Percentiles rank a stretch among this genome's conserved stretches.
phyloP scores from a whole-genome alignment of 371 early-diverging fungal species.

The Mucor plumbeus region DNA sequence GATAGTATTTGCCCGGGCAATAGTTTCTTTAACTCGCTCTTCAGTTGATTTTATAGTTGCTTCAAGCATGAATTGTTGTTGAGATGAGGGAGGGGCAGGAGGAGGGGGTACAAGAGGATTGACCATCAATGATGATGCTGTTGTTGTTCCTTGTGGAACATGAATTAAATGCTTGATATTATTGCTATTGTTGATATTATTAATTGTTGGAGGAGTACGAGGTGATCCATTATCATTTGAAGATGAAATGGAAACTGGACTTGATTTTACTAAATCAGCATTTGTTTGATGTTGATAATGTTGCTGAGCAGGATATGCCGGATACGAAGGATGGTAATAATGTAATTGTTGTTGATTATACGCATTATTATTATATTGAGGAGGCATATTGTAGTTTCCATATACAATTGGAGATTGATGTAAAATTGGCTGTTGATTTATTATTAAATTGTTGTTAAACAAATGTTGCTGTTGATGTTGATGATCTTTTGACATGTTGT shows the following conservation, averaged over 20 bases:
- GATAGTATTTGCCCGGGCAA: slow-evolving; percentile 46
- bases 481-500: not conserved
- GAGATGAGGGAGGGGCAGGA: not conserved
- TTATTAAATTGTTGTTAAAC: not conserved
- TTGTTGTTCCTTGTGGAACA: not conserved
- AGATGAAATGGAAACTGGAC: slow-evolving; percentile 3
- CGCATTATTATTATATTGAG: not conserved
- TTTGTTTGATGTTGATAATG: not conserved
- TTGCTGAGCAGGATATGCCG: not conserved
- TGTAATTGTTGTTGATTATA: not conserved
- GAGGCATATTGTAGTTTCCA: slow-evolving; percentile 5
- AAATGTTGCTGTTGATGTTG: not conserved
- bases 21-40: slow-evolving; percentile 37
- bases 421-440: not conserved
- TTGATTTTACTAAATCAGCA: not conserved
- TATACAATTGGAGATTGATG: slow-evolving; percentile 11
- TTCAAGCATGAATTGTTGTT: not conserved
- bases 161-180: not conserved
- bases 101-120: slow-evolving; percentile 22
- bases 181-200: not conserved
- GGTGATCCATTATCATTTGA: not conserved
- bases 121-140: slow-evolving; percentile 10
- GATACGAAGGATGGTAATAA: not conserved
- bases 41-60: slow-evolving; percentile 14
- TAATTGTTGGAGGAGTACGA: not conserved